Conservation (phyloP, 768 basidiomycete species). For the Rhodotorula diobovata region DNA sequence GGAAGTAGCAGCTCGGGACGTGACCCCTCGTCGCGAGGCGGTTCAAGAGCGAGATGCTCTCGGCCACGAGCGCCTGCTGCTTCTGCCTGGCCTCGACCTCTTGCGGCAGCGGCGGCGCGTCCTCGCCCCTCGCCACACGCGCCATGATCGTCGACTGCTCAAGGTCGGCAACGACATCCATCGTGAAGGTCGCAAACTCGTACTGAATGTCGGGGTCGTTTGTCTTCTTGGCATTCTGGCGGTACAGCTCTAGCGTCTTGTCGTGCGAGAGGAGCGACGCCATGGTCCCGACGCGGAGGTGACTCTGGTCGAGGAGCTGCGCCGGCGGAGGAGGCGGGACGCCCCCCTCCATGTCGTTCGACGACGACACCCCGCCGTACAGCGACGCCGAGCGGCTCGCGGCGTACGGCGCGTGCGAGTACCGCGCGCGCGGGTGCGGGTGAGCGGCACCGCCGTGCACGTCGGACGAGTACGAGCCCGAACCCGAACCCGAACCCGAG, state of each 20-base stretch:
- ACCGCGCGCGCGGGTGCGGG: slow-evolving; percentile 10
- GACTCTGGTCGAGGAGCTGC: slow-evolving; percentile 41
- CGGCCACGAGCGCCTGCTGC: slow-evolving; percentile 70
- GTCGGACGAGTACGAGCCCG: slow-evolving; percentile 29
- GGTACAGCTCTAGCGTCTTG: slow-evolving; percentile 93
- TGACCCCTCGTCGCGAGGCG: slow-evolving; percentile 90
- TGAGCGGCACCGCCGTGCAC: not conserved
- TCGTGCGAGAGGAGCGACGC: slow-evolving; percentile 91
- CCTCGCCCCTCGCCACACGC: not conserved
- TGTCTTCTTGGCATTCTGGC: slow-evolving; percentile 95
- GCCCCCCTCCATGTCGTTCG: not conserved
- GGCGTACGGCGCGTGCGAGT: slow-evolving; percentile 30
- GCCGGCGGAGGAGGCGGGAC: slow-evolving; percentile 18
- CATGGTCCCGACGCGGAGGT: slow-evolving; percentile 60
- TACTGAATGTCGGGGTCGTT: slow-evolving; percentile 96
- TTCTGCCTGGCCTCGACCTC: slow-evolving; percentile 45
- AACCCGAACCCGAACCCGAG: slow-evolving; percentile 33
- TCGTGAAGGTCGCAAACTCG: slow-evolving; percentile 98
- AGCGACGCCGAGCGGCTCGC: slow-evolving; percentile 23
- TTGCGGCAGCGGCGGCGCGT: not conserved
- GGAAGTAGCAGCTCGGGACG: slow-evolving; percentile 89
- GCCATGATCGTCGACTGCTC: slow-evolving; percentile 54
- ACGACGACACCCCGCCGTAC: slow-evolving; percentile 14
- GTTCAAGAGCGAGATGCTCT: slow-evolving; percentile 81
- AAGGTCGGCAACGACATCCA: slow-evolving; percentile 83